A percentile compares a stretch with the other conserved stretches of the same genome.
Evolutionary conservation across 108 stramenopile genomes (phyloP).

Genomic region (Aurantiochytrium sp.): DNA sequence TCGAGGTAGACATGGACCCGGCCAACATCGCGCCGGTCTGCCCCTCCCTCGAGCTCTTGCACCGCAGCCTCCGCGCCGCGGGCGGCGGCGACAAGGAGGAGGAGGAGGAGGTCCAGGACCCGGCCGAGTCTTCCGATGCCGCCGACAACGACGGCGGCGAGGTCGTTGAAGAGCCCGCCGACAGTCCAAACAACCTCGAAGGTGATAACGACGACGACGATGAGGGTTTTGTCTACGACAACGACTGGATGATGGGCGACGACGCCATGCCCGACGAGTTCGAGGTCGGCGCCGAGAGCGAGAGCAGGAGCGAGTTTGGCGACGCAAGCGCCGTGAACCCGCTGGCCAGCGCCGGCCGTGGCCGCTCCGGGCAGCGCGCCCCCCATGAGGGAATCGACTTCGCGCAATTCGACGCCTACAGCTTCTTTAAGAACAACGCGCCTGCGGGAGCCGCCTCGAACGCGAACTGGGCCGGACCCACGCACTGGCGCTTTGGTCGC

Average conservation of each 20-base stretch:
- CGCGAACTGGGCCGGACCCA: slow-evolving; percentile 39
- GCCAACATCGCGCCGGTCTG: slow-evolving; percentile 23
- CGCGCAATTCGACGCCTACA: slow-evolving; percentile 37
- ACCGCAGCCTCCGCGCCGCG: not conserved
- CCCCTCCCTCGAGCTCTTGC: slow-evolving; percentile 26
- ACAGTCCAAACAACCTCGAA: not conserved
- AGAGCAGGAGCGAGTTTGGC: not conserved
- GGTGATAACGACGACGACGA: slow-evolving; percentile 3
- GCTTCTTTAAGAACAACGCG: slow-evolving; percentile 34
- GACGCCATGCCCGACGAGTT: not conserved
- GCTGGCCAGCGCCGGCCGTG: not conserved
- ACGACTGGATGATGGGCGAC: not conserved
- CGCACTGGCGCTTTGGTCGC: slow-evolving; percentile 40
- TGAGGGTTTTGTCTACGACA: slow-evolving; percentile 14
- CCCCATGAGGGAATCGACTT: not conserved
- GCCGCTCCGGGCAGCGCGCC: not conserved
- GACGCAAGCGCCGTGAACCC: not conserved
- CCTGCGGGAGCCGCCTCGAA: slow-evolving; percentile 31
- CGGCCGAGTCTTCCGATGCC: too few species aligned
- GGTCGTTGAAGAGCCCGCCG: not conserved
- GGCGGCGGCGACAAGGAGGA: slow-evolving; percentile 33
- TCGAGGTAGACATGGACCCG: not conserved
- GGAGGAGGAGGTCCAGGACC: too few species aligned
- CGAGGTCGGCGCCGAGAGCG: not conserved
- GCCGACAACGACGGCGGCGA: not conserved